Evolutionary conservation across 306 rosid genomes (phyloP).

Genomic region (Styphnolobium japonicum): DNA sequence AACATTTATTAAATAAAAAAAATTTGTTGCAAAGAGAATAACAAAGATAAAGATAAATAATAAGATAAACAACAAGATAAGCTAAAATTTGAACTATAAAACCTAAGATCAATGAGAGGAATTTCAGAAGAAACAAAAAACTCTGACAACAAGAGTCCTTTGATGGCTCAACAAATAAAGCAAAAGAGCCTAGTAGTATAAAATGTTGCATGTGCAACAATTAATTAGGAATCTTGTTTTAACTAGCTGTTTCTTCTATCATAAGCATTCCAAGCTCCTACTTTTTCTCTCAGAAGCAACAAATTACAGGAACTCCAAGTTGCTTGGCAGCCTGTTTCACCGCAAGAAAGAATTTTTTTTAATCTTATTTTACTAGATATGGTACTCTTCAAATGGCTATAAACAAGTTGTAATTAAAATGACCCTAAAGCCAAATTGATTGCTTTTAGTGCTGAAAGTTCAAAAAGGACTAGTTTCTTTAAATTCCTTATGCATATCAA

Average conservation of each 20-base stretch:
- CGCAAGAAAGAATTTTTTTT: slow-evolving; percentile 23
- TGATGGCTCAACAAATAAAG: slow-evolving; percentile 84
- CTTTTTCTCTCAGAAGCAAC: slow-evolving; percentile 53
- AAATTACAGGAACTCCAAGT: slow-evolving; percentile 14
- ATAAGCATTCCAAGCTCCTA: slow-evolving; percentile 46
- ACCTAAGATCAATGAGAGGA: too few species aligned
- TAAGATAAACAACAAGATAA: too few species aligned
- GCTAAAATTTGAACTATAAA: too few species aligned
- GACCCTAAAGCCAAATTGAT: background rate
- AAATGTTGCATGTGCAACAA: slow-evolving; percentile 76
- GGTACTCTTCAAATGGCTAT: background rate
- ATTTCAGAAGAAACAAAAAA: slow-evolving; percentile 65
- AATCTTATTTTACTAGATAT: background rate
- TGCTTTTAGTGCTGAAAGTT: background rate
- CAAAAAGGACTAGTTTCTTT: background rate
- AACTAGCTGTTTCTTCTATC: slow-evolving; percentile 56
- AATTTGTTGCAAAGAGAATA: too few species aligned
- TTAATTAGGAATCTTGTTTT: slow-evolving; percentile 59
- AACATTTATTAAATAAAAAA: too few species aligned
- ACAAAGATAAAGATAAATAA: too few species aligned
- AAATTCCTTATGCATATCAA: background rate
- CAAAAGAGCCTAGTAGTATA: slow-evolving; percentile 50
- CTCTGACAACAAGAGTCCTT: slow-evolving; percentile 51
- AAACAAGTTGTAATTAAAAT: background rate
- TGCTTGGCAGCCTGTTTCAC: slow-evolving; percentile 30